Percentiles rank a stretch among this genome's conserved stretches.
These are phyloP conservation scores for Hemileccinum impolitum DNA, from an alignment of 768 basidiomycete species.

Conservation along the genomic window DNA sequence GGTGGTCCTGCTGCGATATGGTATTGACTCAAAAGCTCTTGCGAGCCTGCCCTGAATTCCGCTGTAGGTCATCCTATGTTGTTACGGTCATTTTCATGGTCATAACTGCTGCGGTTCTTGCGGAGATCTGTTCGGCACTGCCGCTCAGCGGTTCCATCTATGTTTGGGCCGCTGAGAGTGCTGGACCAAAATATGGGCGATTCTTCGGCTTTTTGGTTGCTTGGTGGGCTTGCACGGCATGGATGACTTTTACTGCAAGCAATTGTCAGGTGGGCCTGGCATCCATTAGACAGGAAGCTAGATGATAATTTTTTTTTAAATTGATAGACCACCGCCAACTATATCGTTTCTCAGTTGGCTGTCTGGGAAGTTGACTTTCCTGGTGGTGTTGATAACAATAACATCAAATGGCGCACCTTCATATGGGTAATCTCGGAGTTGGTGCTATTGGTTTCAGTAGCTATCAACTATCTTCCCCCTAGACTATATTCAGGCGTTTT, in stretches of 20 bases:
- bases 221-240: slow-evolving; percentile 94
- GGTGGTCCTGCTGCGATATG: slow-evolving; percentile 88
- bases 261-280: slow-evolving; percentile 68
- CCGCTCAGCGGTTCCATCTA: slow-evolving; percentile 90
- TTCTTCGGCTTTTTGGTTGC: slow-evolving; percentile 89
- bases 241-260: slow-evolving; percentile 90
- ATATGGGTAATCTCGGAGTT: slow-evolving; percentile 82
- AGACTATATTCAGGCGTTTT: slow-evolving; percentile 72
- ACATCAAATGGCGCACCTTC: slow-evolving; percentile 82
- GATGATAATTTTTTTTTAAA: not conserved
- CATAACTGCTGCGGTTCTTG: slow-evolving; percentile 82
- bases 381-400: slow-evolving; percentile 65
- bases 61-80: slow-evolving; percentile 76
- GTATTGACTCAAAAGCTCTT: slow-evolving; percentile 32
- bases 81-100: slow-evolving; percentile 84
- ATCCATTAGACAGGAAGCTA: not conserved
- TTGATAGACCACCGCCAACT: slow-evolving; percentile 79
- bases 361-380: slow-evolving; percentile 83
- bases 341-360: slow-evolving; percentile 77
- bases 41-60: slow-evolving; percentile 10
- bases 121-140: slow-evolving; percentile 88
- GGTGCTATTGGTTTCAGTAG: slow-evolving; percentile 65
- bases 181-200: slow-evolving; percentile 80
- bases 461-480: slow-evolving; percentile 85
- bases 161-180: slow-evolving; percentile 92